Conservation (phyloP, 495 filamentous ascomycete genomes). For the Jackrogersella multiformis region DNA sequence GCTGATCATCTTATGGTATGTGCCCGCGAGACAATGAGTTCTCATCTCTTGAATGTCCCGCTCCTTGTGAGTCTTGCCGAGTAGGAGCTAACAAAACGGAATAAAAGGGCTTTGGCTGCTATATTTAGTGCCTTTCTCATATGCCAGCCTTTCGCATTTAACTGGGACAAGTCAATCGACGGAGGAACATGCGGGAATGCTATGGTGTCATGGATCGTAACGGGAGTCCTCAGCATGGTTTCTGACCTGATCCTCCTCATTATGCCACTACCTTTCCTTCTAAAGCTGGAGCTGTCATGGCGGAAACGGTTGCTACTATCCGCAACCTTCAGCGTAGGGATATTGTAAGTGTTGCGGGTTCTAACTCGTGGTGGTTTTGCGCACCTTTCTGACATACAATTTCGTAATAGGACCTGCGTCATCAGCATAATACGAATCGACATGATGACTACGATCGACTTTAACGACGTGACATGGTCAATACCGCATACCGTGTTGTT, state of each 20-base stretch:
- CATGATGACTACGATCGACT: constrained; percentile 39
- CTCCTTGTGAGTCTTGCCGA: neutral
- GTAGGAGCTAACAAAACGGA: neutral
- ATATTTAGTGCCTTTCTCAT: constrained; percentile 41
- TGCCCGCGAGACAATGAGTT: neutral
- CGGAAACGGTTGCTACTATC: constrained; percentile 38
- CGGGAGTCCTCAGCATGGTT: constrained; percentile 43
- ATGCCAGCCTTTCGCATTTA: constrained; percentile 40
- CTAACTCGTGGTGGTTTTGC: neutral
- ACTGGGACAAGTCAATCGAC: constrained; percentile 44
- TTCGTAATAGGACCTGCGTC: constrained; percentile 36
- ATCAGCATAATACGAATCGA: constrained; percentile 38
- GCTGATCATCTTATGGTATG: constrained; percentile 40
- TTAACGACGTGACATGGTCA: constrained; percentile 41
- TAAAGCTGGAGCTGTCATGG: constrained; percentile 36
- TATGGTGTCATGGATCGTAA: constrained; percentile 39
- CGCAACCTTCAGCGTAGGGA: constrained; percentile 41
- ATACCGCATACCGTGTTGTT: constrained; percentile 39
- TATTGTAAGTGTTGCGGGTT: constrained; percentile 36
- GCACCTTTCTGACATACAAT: neutral
- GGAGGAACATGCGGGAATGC: constrained; percentile 41
- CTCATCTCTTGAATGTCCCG: neutral
- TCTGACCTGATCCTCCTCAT: constrained; percentile 44
- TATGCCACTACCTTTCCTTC: constrained; percentile 44
- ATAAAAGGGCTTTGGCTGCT: constrained; percentile 35